Evolutionary conservation across 2,329 filamentous ascomycete species (phyloP).

Genomic region (Microdochium bolleyi): DNA sequence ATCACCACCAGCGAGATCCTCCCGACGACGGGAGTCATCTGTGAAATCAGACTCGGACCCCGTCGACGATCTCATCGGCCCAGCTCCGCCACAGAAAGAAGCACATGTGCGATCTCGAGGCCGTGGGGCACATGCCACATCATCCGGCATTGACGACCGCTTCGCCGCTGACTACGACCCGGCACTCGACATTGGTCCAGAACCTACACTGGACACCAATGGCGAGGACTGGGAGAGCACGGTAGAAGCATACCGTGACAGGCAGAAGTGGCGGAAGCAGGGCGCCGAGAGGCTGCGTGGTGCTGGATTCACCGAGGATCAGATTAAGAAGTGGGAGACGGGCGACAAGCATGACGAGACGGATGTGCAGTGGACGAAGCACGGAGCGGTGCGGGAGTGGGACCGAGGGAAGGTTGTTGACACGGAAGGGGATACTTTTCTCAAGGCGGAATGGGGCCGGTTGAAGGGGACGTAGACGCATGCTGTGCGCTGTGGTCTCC

Average conservation of each 20-base stretch:
- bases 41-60: conserved; percentile 56
- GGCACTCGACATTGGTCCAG: conserved; percentile 38
- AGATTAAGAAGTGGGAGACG: conserved; percentile 65
- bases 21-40: conserved; percentile 8
- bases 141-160: conserved; percentile 67
- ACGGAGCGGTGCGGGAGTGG: conserved; percentile 57
- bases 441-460: background rate
- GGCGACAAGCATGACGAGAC: conserved; percentile 52
- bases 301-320: conserved; percentile 70
- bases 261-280: conserved; percentile 68
- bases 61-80: conserved; percentile 69
- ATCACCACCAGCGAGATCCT: background rate
- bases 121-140: conserved; percentile 54
- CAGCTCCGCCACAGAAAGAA: conserved; percentile 44
- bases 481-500: background rate
- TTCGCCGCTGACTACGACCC: conserved; percentile 63
- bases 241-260: conserved; percentile 69
- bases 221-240: conserved; percentile 72
- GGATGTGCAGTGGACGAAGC: conserved; percentile 65
- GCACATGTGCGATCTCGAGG: conserved; percentile 51
- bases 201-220: conserved; percentile 32
- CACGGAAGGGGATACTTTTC: background rate
- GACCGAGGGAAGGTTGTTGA: conserved; percentile 41
- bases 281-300: conserved; percentile 68
- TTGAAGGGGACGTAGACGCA: background rate